Evolutionary conservation across 768 basidiomycete genomes (phyloP).

Genomic region (Lactarius hatsudake): DNA sequence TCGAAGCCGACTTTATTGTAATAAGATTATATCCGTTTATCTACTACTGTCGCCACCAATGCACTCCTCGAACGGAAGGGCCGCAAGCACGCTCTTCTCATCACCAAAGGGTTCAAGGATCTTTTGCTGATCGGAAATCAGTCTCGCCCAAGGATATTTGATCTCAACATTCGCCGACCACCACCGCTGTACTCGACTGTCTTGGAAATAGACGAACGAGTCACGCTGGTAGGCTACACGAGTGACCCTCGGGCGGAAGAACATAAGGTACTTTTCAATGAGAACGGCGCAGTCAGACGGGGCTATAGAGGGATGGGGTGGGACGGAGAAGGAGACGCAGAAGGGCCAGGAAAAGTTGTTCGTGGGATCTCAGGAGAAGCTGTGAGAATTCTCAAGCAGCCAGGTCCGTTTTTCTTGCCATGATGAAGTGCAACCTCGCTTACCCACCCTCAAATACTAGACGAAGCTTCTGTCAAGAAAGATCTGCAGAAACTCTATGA

Average conservation of each 20-base stretch:
- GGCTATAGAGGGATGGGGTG: slow-evolving; percentile 78
- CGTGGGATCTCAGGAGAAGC: slow-evolving; percentile 86
- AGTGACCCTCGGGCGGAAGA: slow-evolving; percentile 80
- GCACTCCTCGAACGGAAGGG: slow-evolving; percentile 94
- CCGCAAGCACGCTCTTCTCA: slow-evolving; percentile 84
- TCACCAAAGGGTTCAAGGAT: slow-evolving; percentile 90
- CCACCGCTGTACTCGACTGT: slow-evolving; percentile 74
- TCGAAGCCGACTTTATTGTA: neutral
- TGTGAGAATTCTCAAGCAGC: slow-evolving; percentile 74
- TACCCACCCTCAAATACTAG: slow-evolving; percentile 35
- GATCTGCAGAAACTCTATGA: slow-evolving; percentile 73
- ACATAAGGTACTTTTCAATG: slow-evolving; percentile 74
- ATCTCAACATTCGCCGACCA: slow-evolving; percentile 82
- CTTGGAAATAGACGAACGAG: slow-evolving; percentile 83
- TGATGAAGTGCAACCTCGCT: slow-evolving; percentile 9
- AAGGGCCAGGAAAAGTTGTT: slow-evolving; percentile 79
- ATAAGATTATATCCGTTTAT: slow-evolving; percentile 84
- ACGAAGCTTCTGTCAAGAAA: slow-evolving; percentile 48
- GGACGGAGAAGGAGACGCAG: slow-evolving; percentile 66
- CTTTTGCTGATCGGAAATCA: slow-evolving; percentile 93
- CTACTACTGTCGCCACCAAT: slow-evolving; percentile 95
- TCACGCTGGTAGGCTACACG: slow-evolving; percentile 90
- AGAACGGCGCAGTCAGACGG: slow-evolving; percentile 59
- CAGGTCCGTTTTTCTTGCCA: slow-evolving; percentile 44
- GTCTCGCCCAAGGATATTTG: slow-evolving; percentile 91